Conservation (phyloP, 495 filamentous ascomycete genomes). For the Barbatosphaeria neglecta region DNA sequence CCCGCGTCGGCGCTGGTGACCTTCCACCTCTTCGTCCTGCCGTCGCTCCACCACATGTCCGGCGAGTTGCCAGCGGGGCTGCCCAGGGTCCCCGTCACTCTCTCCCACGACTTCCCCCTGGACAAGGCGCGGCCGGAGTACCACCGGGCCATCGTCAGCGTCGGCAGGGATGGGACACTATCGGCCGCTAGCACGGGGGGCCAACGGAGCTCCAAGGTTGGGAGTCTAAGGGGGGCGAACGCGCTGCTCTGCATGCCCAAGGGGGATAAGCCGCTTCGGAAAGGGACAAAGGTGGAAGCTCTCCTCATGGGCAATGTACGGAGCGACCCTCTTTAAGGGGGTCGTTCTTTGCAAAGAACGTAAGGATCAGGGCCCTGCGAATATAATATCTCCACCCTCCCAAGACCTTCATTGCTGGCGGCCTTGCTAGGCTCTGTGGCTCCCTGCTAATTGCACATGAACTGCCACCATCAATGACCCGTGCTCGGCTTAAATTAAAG, state of each 20-base stretch:
- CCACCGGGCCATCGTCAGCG: constrained; percentile 61
- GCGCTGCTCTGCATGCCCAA: constrained; percentile 65
- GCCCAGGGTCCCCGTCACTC: constrained; percentile 54
- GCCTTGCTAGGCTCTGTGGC: too few species aligned
- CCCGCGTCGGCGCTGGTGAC: constrained; percentile 88
- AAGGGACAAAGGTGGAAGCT: constrained; percentile 32
- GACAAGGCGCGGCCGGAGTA: constrained; percentile 77
- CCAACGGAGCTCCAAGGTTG: constrained; percentile 80
- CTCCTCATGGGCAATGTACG: constrained; percentile 30
- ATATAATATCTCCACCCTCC: too few species aligned
- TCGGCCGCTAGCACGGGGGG: constrained; percentile 75
- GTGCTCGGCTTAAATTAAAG: too few species aligned
- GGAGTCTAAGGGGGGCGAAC: constrained; percentile 81
- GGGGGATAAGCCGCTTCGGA: constrained; percentile 26
- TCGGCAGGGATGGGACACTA: constrained; percentile 48
- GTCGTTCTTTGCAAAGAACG: too few species aligned
- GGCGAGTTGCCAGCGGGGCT: constrained; percentile 53
- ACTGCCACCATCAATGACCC: too few species aligned
- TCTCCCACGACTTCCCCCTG: constrained; percentile 59
- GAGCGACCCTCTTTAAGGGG: not conserved
- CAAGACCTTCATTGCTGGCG: too few species aligned
- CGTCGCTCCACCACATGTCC: constrained; percentile 62
- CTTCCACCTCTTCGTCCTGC: constrained; percentile 86
- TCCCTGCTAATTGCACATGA: too few species aligned
- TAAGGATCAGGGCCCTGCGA: too few species aligned